Evolutionary conservation across 148 eudicot genomes (phyloP).

Genomic region (Pharnaceum exiguum): DNA sequence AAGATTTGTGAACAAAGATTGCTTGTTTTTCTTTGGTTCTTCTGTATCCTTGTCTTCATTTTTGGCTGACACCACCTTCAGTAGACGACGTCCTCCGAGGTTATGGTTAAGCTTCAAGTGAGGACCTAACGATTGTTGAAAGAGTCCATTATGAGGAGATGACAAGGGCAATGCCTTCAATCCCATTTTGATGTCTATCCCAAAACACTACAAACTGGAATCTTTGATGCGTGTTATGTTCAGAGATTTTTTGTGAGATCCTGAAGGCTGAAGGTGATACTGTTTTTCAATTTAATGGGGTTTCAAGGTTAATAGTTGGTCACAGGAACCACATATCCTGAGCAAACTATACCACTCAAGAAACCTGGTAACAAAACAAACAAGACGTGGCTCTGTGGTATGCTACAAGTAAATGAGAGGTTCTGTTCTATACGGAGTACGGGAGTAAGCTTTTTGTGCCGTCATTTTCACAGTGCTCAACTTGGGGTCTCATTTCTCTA

Average conservation of each 20-base stretch:
- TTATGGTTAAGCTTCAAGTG: constrained; percentile 13
- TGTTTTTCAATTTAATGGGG: constrained; percentile 6
- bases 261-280: not conserved
- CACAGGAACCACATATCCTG: constrained; percentile 11
- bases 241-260: not conserved
- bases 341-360: constrained; percentile 16
- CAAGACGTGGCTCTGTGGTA: constrained; percentile 25
- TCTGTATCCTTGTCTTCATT: constrained; percentile 28
- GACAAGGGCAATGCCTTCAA: constrained; percentile 41
- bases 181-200: constrained; percentile 33
- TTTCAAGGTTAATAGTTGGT: not conserved
- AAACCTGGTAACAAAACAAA: constrained; percentile 15
- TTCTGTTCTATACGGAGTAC: constrained; percentile 4
- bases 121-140: constrained; percentile 16
- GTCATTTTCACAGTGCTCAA: too few species aligned
- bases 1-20: constrained; percentile 60
- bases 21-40: constrained; percentile 44
- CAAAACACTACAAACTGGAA: not conserved
- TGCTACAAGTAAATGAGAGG: constrained; percentile 17
- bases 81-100: constrained; percentile 6
- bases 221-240: too few species aligned
- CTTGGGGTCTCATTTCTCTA: too few species aligned
- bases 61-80: constrained; percentile 42
- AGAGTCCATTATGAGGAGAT: constrained; percentile 40
- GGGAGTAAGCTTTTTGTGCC: too few species aligned